Evolutionary conservation across 371 early-diverging fungal species (phyloP).

Genomic region (Rhizopus arrhizus): DNA sequence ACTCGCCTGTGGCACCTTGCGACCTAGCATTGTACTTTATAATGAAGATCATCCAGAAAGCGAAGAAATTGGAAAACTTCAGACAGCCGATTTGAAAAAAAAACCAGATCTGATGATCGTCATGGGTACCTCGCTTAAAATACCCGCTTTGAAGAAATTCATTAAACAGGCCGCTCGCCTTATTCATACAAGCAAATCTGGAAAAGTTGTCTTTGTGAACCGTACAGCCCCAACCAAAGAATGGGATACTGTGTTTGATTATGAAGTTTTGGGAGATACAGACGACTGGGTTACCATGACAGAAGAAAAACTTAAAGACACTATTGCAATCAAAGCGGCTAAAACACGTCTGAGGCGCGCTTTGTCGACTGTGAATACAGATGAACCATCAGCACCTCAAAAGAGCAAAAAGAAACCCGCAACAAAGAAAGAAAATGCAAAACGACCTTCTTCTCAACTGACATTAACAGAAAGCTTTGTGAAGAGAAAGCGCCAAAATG

Average conservation of each 20-base stretch:
- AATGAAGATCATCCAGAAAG: slow-evolving; percentile 94
- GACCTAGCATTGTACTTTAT: slow-evolving; percentile 97
- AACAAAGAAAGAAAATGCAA: slow-evolving; percentile 41
- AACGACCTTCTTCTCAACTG: not conserved
- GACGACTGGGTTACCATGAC: slow-evolving; percentile 67
- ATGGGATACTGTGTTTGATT: slow-evolving; percentile 91
- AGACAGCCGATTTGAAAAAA: slow-evolving; percentile 64
- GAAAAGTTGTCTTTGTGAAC: slow-evolving; percentile 65
- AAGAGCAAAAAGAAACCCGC: slow-evolving; percentile 61
- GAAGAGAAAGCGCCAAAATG: not conserved
- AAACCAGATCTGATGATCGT: slow-evolving; percentile 93
- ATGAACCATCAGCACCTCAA: slow-evolving; percentile 16
- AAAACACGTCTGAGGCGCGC: slow-evolving; percentile 58
- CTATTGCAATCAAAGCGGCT: slow-evolving; percentile 12
- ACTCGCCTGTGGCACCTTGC: slow-evolving; percentile 78
- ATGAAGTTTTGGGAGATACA: slow-evolving; percentile 78
- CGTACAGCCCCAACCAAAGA: slow-evolving; percentile 64
- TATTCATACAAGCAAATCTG: slow-evolving; percentile 23
- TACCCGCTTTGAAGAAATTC: slow-evolving; percentile 88
- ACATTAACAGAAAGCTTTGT: slow-evolving; percentile 4
- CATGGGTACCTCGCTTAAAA: slow-evolving; percentile 97
- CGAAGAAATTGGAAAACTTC: slow-evolving; percentile 76
- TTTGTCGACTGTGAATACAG: slow-evolving; percentile 56
- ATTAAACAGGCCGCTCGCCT: slow-evolving; percentile 83
- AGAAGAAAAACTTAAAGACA: slow-evolving; percentile 13